Evolutionary conservation across 352 stramenopile species (phyloP).

Genomic region (Blastocystis hominis): DNA sequence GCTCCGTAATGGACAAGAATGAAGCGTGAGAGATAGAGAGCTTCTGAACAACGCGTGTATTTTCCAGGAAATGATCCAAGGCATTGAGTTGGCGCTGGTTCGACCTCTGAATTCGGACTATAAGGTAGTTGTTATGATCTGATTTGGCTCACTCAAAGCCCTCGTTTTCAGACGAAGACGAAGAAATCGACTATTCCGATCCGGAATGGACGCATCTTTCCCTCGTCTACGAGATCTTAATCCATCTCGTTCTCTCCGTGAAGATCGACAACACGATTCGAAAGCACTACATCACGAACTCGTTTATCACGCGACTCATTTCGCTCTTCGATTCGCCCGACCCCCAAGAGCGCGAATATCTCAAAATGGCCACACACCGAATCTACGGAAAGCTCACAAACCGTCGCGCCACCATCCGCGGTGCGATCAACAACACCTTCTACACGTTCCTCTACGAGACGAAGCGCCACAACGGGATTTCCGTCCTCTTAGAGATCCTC

Average conservation of each 20-base stretch:
- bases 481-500: constrained; percentile 92
- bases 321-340: constrained; percentile 91
- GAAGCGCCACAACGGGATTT: constrained; percentile 80
- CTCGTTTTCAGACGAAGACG: constrained; percentile 70
- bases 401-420: constrained; percentile 89
- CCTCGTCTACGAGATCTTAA: constrained; percentile 97
- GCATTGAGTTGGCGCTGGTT: constrained; percentile 84
- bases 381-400: constrained; percentile 99
- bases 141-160: constrained; percentile 36
- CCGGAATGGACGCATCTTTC: constrained; percentile 89
- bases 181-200: constrained; percentile 90
- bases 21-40: constrained; percentile 81
- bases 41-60: neutral
- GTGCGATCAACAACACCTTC: constrained; percentile 91
- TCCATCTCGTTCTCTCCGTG: constrained; percentile 82
- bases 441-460: constrained; percentile 97
- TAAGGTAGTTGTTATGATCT: neutral
- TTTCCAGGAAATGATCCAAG: constrained; percentile 63
- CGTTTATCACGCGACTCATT: constrained; percentile 86
- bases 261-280: constrained; percentile 90
- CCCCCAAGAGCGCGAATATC: constrained; percentile 90
- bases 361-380: constrained; percentile 96
- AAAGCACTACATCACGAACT: constrained; percentile 85
- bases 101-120: constrained; percentile 69
- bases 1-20: neutral